Evolutionary conservation across 2,329 filamentous ascomycete species (phyloP).

Genomic region (Sarocladium oryzae): DNA sequence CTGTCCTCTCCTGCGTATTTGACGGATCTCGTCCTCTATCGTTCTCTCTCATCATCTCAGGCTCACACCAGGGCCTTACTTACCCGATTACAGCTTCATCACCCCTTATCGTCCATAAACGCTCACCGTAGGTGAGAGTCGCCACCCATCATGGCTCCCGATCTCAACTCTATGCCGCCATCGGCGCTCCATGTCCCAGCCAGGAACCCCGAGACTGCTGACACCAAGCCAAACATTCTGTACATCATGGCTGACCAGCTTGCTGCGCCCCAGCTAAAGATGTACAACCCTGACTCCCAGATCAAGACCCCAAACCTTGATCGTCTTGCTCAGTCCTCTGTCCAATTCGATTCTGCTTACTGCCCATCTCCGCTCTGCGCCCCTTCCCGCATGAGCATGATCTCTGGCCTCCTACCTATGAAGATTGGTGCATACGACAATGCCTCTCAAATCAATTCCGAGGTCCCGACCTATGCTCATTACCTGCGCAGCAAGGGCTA

Average conservation of each 20-base stretch:
- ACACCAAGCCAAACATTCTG: constrained; percentile 35
- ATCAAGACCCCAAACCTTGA: constrained; percentile 93
- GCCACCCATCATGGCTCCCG: constrained; percentile 54
- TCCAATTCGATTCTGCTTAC: constrained; percentile 91
- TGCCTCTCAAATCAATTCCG: constrained; percentile 73
- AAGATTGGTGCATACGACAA: constrained; percentile 93
- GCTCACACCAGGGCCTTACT: constrained; percentile 5
- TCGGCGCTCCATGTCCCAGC: constrained; percentile 34
- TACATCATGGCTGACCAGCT: constrained; percentile 98
- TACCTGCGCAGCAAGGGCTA: constrained; percentile 82
- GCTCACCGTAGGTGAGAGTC: background rate
- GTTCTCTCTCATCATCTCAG: background rate
- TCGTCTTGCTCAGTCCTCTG: constrained; percentile 69
- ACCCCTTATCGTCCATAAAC: background rate
- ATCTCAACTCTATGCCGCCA: constrained; percentile 64
- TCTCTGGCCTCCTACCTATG: constrained; percentile 83
- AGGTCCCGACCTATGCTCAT: constrained; percentile 86
- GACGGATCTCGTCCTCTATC: too few relatives aligned
- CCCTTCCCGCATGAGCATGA: constrained; percentile 89
- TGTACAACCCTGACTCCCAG: constrained; percentile 81
- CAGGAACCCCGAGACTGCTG: constrained; percentile 15
- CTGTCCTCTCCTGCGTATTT: too few relatives aligned
- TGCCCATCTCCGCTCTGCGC: constrained; percentile 91
- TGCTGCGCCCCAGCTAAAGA: constrained; percentile 81
- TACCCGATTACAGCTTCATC: constrained; percentile 4